phyloP scores from a whole-genome alignment of 306 rosid species.

The Glycine latifolia region DNA sequence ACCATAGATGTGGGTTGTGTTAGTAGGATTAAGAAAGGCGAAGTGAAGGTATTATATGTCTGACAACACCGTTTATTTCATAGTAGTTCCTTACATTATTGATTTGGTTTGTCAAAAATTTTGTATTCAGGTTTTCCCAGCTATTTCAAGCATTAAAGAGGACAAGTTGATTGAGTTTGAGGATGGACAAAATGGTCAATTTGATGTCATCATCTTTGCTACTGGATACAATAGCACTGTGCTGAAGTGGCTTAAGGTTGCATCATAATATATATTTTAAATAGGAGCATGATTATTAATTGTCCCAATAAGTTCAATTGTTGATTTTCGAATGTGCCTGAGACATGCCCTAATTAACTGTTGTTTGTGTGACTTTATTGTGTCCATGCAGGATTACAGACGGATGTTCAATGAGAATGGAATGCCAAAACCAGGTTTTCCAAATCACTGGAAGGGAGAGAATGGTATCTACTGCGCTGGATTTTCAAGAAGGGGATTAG shows the following conservation, averaged over 20 bases:
- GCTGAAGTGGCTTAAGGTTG: slow-evolving; percentile 72
- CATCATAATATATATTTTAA: too few relatives aligned
- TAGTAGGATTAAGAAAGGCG: slow-evolving; percentile 49
- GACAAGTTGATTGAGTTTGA: slow-evolving; percentile 48
- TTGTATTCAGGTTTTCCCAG: slow-evolving; percentile 58
- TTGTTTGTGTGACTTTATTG: not conserved
- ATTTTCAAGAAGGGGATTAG: slow-evolving; percentile 57
- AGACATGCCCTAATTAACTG: not conserved
- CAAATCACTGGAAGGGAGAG: slow-evolving; percentile 68
- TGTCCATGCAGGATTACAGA: slow-evolving; percentile 54
- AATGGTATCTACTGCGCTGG: slow-evolving; percentile 63
- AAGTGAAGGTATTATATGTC: slow-evolving; percentile 43
- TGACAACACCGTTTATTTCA: too few relatives aligned
- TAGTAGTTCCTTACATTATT: too few relatives aligned
- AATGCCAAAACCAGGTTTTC: slow-evolving; percentile 60
- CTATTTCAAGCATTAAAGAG: slow-evolving; percentile 40
- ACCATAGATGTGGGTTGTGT: slow-evolving; percentile 75
- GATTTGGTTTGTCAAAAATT: not conserved
- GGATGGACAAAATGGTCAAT: slow-evolving; percentile 46
- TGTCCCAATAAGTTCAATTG: not conserved
- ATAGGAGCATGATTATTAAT: not conserved
- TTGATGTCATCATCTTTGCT: slow-evolving; percentile 71
- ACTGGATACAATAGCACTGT: slow-evolving; percentile 73
- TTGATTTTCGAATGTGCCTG: not conserved
- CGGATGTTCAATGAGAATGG: slow-evolving; percentile 61